Evolutionary conservation across 2,329 filamentous ascomycete genomes (phyloP).

Genomic region (Colletotrichum ledebouriae): DNA sequence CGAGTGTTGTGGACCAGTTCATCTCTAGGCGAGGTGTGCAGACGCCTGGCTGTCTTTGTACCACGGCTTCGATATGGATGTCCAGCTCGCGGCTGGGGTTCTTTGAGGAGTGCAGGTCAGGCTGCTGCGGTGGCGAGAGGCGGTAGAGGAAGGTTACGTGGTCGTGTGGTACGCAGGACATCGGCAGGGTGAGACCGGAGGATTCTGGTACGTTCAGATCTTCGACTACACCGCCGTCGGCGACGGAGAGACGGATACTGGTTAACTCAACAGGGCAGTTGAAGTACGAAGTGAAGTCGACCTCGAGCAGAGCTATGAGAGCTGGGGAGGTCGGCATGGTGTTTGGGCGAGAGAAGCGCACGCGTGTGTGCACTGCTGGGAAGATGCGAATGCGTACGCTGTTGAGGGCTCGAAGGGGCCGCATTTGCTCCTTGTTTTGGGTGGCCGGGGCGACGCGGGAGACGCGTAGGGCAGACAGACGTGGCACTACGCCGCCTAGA

Average conservation of each 20-base stretch:
- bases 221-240: conserved; percentile 71
- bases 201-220: conserved; percentile 64
- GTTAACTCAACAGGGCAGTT: conserved; percentile 75
- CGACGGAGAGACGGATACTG: conserved; percentile 68
- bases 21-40: conserved; percentile 75
- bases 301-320: conserved; percentile 78
- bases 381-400: conserved; percentile 74
- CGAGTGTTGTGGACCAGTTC: conserved; percentile 76
- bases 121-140: conserved; percentile 64
- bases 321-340: conserved; percentile 69
- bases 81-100: conserved; percentile 66
- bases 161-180: conserved; percentile 77
- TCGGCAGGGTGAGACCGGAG: conserved; percentile 64
- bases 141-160: conserved; percentile 82
- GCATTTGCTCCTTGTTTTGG: conserved; percentile 70
- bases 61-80: conserved; percentile 72
- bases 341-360: conserved; percentile 77
- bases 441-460: conserved; percentile 79
- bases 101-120: conserved; percentile 58
- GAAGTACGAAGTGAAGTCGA: conserved; percentile 80
- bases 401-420: conserved; percentile 74
- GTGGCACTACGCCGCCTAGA: conserved; percentile 72
- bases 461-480: conserved; percentile 79
- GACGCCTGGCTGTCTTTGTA: conserved; percentile 65
- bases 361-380: conserved; percentile 78